Evolutionary conservation across 805 yeast species (phyloP).

Genomic region (Suhomyces prunicola): DNA sequence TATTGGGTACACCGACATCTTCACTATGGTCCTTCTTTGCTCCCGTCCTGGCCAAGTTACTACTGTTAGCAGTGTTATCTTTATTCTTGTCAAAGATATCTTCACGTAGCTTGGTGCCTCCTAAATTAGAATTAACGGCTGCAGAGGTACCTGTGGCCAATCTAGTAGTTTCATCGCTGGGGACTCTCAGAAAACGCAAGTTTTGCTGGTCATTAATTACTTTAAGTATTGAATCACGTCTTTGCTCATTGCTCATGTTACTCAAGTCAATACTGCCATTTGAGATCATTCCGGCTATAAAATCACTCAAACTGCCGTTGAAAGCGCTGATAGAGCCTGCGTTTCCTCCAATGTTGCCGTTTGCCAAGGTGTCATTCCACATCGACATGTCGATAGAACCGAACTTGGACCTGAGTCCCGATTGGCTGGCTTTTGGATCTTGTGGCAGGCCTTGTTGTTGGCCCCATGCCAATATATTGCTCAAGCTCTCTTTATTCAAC

Average conservation of each 20-base stretch:
- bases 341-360: constrained; percentile 16
- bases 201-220: constrained; percentile 32
- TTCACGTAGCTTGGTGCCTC: constrained; percentile 26
- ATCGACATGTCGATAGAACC: constrained; percentile 26
- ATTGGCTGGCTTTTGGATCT: constrained; percentile 8
- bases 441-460: constrained; percentile 12
- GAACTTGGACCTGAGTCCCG: constrained; percentile 19
- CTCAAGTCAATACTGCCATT: constrained; percentile 38
- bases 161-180: constrained; percentile 8
- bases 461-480: constrained; percentile 30
- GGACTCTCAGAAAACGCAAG: constrained; percentile 8
- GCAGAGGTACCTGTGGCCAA: background rate
- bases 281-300: constrained; percentile 30
- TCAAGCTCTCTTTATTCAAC: constrained; percentile 31
- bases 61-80: background rate
- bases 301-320: constrained; percentile 31
- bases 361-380: constrained; percentile 15
- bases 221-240: constrained; percentile 39
- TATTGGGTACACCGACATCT: constrained; percentile 3
- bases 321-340: constrained; percentile 28
- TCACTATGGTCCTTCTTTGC: constrained; percentile 16
- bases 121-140: constrained; percentile 2
- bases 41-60: constrained; percentile 5
- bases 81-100: constrained; percentile 33
- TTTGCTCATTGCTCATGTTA: constrained; percentile 38